Evolutionary conservation across 176 grass and related monocot species (phyloP).

Genomic region (Lolium multiflorum): DNA sequence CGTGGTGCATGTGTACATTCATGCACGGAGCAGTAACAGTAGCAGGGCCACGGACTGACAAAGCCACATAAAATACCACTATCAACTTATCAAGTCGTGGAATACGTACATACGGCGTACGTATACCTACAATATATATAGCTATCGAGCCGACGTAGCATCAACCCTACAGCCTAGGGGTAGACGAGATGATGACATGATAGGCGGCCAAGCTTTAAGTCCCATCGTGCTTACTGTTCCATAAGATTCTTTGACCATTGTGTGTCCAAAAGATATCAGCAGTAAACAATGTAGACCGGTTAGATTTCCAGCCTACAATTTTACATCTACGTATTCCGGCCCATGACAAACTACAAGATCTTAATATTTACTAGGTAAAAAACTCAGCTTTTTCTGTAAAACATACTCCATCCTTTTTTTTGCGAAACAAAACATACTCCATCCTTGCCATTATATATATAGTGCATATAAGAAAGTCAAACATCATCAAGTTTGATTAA

Average conservation of each 20-base stretch:
- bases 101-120: not conserved
- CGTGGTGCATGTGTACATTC: not conserved
- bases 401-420: too few species aligned
- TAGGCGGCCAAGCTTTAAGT: slow-evolving; percentile 37
- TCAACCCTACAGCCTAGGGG: slow-evolving; percentile 33
- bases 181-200: slow-evolving; percentile 43
- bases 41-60: not conserved
- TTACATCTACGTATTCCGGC: not conserved
- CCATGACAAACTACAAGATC: not conserved
- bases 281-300: not conserved
- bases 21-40: not conserved
- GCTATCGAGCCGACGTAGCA: slow-evolving; percentile 19
- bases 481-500: too few species aligned
- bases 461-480: too few species aligned
- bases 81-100: not conserved
- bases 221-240: slow-evolving; percentile 36
- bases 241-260: slow-evolving; percentile 45
- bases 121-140: not conserved
- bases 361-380: too few species aligned
- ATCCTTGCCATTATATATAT: too few species aligned
- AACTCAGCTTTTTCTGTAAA: too few species aligned
- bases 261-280: not conserved
- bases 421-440: too few species aligned
- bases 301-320: not conserved
- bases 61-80: not conserved